Evolutionary conservation across 2,329 filamentous ascomycete species (phyloP).

Genomic region (Didymellaceae sp.): DNA sequence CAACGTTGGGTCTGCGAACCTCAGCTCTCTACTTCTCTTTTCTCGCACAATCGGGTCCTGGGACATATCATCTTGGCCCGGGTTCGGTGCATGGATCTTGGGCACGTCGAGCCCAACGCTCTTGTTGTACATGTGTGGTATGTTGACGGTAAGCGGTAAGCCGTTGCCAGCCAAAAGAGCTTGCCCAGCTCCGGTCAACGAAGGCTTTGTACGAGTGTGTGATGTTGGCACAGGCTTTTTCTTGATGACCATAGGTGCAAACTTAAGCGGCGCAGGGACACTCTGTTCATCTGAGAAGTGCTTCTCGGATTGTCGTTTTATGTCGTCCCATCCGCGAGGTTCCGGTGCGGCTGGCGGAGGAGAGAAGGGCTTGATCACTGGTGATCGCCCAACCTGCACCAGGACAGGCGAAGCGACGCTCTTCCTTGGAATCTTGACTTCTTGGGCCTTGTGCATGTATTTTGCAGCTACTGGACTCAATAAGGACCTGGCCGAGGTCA

Average conservation of each 20-base stretch:
- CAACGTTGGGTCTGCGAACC: conserved; percentile 30
- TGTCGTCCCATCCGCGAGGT: conserved; percentile 41
- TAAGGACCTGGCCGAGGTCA: conserved; percentile 10
- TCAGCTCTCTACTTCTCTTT: conserved; percentile 30
- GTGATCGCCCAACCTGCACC: conserved; percentile 12
- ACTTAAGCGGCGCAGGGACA: conserved; percentile 16
- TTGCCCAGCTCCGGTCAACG: conserved; percentile 27
- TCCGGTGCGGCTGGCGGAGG: conserved; percentile 15
- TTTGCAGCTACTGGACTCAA: conserved; percentile 14
- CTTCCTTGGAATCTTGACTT: conserved; percentile 16
- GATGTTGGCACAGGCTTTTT: conserved; percentile 19
- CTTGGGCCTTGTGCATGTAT: conserved; percentile 11
- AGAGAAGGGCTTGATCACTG: conserved; percentile 16
- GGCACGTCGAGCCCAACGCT: conserved; percentile 30
- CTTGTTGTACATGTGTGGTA: conserved; percentile 22
- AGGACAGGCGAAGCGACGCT: conserved; percentile 12
- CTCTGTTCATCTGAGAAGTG: conserved; percentile 8
- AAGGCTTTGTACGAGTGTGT: conserved; percentile 23
- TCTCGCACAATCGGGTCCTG: conserved; percentile 18
- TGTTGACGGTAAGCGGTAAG: conserved; percentile 32
- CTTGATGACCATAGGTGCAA: conserved; percentile 15
- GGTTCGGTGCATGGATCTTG: conserved; percentile 2
- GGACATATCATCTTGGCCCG: conserved; percentile 18
- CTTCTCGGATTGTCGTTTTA: conserved; percentile 27
- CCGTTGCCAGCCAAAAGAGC: conserved; percentile 22